A percentile compares a stretch with the other conserved stretches of the same genome.
These are phyloP conservation scores for Chaetomiaceae sp. DNA, from an alignment of 2,329 filamentous ascomycete genomes.

Conservation along the genomic window DNA sequence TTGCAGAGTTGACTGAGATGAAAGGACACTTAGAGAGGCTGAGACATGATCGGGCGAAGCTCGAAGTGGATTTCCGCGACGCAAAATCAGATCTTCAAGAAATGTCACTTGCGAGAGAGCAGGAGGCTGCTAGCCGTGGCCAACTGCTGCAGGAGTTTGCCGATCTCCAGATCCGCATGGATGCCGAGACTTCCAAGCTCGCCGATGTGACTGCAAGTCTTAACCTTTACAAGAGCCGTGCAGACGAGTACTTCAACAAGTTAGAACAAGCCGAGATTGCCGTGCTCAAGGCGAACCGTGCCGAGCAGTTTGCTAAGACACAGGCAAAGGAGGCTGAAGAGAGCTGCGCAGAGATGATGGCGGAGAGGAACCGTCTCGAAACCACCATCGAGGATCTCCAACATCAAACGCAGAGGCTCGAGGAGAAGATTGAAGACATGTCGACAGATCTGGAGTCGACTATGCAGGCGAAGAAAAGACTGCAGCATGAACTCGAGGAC, in stretches of 20 bases:
- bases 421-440: slow-evolving; percentile 87
- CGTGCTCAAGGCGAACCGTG: slow-evolving; percentile 84
- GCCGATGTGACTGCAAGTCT: slow-evolving; percentile 81
- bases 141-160: slow-evolving; percentile 90
- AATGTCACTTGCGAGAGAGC: slow-evolving; percentile 70
- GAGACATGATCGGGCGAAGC: slow-evolving; percentile 70
- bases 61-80: slow-evolving; percentile 87
- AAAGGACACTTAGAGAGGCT: slow-evolving; percentile 84
- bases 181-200: slow-evolving; percentile 80
- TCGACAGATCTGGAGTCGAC: slow-evolving; percentile 84
- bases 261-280: slow-evolving; percentile 95
- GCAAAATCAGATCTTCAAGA: slow-evolving; percentile 79
- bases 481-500: slow-evolving; percentile 96
- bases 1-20: slow-evolving; percentile 79
- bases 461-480: slow-evolving; percentile 83
- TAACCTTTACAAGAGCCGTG: slow-evolving; percentile 82
- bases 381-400: slow-evolving; percentile 83
- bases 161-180: slow-evolving; percentile 87
- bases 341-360: slow-evolving; percentile 82
- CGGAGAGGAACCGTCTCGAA: slow-evolving; percentile 89
- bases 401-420: slow-evolving; percentile 80
- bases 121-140: slow-evolving; percentile 80
- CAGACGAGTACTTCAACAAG: slow-evolving; percentile 96
- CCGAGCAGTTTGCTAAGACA: slow-evolving; percentile 88
- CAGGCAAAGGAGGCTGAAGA: slow-evolving; percentile 91